These are phyloP conservation scores for Cyamopsis tetragonoloba DNA, from an alignment of 306 rosid genomes.

Conservation along the genomic window DNA sequence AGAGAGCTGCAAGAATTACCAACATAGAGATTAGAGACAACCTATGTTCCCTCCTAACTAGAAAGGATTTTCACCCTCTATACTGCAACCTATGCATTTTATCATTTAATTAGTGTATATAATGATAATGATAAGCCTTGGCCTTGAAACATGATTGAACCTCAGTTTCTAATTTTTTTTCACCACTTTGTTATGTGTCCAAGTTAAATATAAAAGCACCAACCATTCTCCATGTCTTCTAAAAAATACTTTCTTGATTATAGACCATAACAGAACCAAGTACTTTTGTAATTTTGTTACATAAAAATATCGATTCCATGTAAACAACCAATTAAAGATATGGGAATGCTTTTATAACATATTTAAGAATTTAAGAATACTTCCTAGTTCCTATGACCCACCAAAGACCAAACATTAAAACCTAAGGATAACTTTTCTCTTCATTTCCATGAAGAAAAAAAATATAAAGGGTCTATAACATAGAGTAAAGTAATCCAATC, in stretches of 20 bases:
- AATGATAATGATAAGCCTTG: not conserved
- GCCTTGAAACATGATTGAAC: not conserved
- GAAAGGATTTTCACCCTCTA: not conserved
- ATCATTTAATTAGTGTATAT: not conserved
- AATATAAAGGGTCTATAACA: not conserved
- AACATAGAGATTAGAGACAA: not conserved
- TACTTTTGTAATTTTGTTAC: not conserved
- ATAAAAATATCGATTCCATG: not conserved
- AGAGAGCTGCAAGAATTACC: slow-evolving; percentile 7
- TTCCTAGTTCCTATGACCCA: not conserved
- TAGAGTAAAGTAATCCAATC: not conserved
- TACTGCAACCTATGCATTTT: not conserved
- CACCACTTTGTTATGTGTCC: not conserved
- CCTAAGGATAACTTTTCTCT: not conserved
- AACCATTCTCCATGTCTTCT: slow-evolving; percentile 10
- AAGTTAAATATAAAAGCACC: slow-evolving; percentile 9
- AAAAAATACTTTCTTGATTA: not conserved
- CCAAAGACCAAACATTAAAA: not conserved
- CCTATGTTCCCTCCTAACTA: not conserved
- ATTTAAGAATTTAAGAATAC: too few species aligned
- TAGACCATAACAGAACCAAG: not conserved
- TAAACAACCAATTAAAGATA: not conserved
- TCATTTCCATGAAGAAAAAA: slow-evolving; percentile 4
- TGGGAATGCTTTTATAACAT: not conserved
- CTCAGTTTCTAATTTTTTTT: not conserved